Evolutionary conservation across 2,329 filamentous ascomycete genomes (phyloP).

Genomic region (Beauveria bassiana): DNA sequence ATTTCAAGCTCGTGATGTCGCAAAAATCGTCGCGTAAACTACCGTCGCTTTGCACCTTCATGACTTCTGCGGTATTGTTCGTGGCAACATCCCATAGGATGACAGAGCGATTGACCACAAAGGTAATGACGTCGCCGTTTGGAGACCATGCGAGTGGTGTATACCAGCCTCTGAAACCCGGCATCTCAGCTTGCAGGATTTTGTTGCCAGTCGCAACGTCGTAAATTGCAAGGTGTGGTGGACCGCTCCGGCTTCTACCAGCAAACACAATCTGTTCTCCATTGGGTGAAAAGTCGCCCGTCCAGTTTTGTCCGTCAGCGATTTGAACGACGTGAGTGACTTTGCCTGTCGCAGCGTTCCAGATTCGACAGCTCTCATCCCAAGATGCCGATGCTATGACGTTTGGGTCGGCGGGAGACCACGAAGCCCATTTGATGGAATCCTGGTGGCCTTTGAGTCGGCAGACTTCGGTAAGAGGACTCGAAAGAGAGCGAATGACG

Average conservation of each 20-base stretch:
- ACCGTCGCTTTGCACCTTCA: neutral
- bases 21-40: constrained; percentile 1
- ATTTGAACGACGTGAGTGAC: neutral
- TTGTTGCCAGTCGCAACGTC: neutral
- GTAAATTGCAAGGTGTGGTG: neutral
- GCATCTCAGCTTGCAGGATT: neutral
- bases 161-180: neutral
- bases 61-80: neutral
- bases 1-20: neutral
- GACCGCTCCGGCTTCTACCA: neutral
- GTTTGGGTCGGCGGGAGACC: constrained; percentile 1
- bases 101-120: neutral
- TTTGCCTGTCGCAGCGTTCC: constrained; percentile 2
- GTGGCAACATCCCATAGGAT: neutral
- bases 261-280: constrained; percentile 7
- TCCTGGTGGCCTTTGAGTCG: constrained; percentile 8
- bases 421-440: constrained; percentile 4
- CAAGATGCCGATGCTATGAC: constrained; percentile 5
- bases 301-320: constrained; percentile 1
- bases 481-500: constrained; percentile 1
- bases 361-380: constrained; percentile 3
- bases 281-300: constrained; percentile 3
- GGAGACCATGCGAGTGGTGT: constrained; percentile 5
- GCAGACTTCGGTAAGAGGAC: neutral
- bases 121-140: neutral